These are phyloP conservation scores for Pyricularia sp. DNA, from an alignment of 2,329 filamentous ascomycete genomes.

Conservation along the genomic window DNA sequence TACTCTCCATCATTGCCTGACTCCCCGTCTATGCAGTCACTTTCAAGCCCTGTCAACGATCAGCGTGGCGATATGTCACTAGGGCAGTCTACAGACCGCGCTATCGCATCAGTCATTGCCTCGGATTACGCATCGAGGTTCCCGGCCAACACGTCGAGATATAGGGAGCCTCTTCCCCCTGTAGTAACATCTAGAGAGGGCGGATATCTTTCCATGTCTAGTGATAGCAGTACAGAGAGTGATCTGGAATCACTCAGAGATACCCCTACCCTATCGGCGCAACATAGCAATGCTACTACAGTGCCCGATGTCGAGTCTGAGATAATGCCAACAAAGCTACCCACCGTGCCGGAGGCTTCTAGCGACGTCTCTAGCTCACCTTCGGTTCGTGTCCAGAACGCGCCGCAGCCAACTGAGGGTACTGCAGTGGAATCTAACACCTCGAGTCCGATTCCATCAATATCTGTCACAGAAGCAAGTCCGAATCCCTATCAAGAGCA, in stretches of 20 bases:
- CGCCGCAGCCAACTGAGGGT: neutral
- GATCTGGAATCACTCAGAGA: conserved; percentile 21
- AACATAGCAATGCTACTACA: conserved; percentile 10
- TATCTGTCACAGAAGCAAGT: conserved; percentile 31
- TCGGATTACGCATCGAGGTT: conserved; percentile 45
- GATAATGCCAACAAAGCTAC: conserved; percentile 1
- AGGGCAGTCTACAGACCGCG: conserved; percentile 51
- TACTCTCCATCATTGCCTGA: conserved; percentile 16
- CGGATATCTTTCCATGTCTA: conserved; percentile 43
- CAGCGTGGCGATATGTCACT: conserved; percentile 18
- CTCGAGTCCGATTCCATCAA: conserved; percentile 27
- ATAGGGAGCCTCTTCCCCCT: conserved; percentile 58
- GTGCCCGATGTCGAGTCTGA: conserved; percentile 9
- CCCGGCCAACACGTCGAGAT: conserved; percentile 45
- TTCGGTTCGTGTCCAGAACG: neutral
- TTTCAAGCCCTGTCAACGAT: conserved; percentile 18
- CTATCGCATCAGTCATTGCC: conserved; percentile 43
- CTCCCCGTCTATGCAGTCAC: conserved; percentile 18
- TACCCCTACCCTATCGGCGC: conserved; percentile 11
- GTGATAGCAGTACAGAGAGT: conserved; percentile 37
- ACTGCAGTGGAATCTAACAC: neutral
- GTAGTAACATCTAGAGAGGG: conserved; percentile 63
- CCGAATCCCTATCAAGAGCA: conserved; percentile 16
- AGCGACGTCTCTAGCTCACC: neutral
- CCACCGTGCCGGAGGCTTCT: neutral